Evolutionary conservation across 495 filamentous ascomycete species (phyloP), one percentile per base, ranked within the genome.

Genomic region (Penicillium paradoxum): DNA sequence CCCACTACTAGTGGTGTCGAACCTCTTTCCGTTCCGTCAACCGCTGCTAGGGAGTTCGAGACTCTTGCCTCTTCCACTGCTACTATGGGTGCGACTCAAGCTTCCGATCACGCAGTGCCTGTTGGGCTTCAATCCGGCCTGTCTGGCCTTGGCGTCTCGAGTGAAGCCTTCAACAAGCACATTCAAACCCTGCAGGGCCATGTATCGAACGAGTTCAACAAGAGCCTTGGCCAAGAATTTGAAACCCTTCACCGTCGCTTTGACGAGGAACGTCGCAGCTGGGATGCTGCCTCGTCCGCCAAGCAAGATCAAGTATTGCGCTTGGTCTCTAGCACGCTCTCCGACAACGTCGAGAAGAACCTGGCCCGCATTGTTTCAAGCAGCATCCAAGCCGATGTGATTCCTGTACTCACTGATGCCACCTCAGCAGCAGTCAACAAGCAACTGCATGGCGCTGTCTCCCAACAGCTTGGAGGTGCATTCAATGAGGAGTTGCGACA

Each of bases 271-370:
- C 83, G 77, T 55, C 81, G 80, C 56, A 74, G 76, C 45, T 79
- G 81, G 63, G 81, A 85, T 66, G 82, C 82, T 45, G 78, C 84
- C 24, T 79, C 82, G 24, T 73, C 82, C 14, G 79, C 83, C n/a
- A 85, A 84, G 54, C 86, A 89, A 55, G 85, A 91, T 49, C 83
- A 86, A 51, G 75, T 99, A 29, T 79, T 99, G 45, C 87, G 89
- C 18, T 77, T 96, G 38, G 88, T 99, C 8, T 93, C 90, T 1
- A 84, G 80, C 45, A 92, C 93, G 11, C 76, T 99, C 17, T 87
- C 89, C 17, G 86, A 93, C 40, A 97, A 97, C 55, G 88, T 95
- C 25, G 90, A 97, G 66, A 80, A 85, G 58, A 86, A 85, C 21
- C 77, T 96, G 29, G 72, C 80, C 22, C 80, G 79, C 24, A 85